phyloP scores from a whole-genome alignment of 352 stramenopile species.

The Phytophthora pisi region DNA sequence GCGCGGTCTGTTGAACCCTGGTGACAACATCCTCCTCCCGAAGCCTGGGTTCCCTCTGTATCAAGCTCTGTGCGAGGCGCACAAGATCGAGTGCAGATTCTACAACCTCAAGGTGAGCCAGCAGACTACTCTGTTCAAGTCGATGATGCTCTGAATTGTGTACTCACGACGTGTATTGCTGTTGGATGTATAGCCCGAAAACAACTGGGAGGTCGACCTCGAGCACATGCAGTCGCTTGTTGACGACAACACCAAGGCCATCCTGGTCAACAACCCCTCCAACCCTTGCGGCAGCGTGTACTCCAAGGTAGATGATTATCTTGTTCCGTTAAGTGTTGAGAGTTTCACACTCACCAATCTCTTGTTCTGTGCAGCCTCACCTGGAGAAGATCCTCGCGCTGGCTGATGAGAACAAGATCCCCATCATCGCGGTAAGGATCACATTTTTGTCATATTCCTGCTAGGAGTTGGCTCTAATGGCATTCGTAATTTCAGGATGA shows the following conservation, averaged over 20 bases:
- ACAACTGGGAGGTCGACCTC: conserved; percentile 94
- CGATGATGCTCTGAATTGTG: neutral
- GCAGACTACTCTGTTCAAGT: neutral
- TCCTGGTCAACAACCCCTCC: conserved; percentile 95
- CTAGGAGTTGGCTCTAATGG: neutral
- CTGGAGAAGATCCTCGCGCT: conserved; percentile 76
- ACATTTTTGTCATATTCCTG: neutral
- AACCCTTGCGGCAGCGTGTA: conserved; percentile 97
- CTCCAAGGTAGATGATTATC: conserved; percentile 56
- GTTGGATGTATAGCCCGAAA: conserved; percentile 53
- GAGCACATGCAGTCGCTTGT: conserved; percentile 91
- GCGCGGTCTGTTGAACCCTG: conserved; percentile 88
- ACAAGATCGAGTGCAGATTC: conserved; percentile 91
- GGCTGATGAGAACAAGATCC: conserved; percentile 87
- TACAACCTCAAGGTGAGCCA: conserved; percentile 81
- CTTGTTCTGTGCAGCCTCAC: conserved; percentile 43
- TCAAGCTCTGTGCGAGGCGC: conserved; percentile 92
- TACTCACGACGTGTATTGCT: neutral
- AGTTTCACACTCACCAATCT: neutral
- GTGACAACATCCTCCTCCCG: conserved; percentile 93
- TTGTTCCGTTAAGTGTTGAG: neutral
- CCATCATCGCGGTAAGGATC: conserved; percentile 91
- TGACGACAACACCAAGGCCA: conserved; percentile 86
- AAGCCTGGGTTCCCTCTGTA: conserved; percentile 96
- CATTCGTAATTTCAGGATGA: conserved; percentile 51